These are phyloP conservation scores for Terana coerulea DNA, from an alignment of 768 basidiomycete species.

Conservation along the genomic window DNA sequence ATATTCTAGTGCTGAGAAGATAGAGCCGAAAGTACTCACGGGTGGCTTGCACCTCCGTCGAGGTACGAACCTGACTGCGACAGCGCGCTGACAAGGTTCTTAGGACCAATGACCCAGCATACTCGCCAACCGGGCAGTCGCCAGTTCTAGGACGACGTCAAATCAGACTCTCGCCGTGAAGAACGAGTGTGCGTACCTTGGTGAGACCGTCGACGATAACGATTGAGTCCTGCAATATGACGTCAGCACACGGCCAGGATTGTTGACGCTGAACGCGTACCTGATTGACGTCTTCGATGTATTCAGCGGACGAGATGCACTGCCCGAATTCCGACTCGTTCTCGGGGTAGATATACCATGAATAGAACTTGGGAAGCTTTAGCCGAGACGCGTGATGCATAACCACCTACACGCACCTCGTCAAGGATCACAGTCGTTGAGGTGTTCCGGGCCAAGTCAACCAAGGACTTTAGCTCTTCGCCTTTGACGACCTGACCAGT, in stretches of 20 bases:
- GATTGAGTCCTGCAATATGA: slow-evolving; percentile 54
- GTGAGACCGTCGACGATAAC: slow-evolving; percentile 91
- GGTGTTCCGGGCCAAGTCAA: slow-evolving; percentile 65
- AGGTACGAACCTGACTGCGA: slow-evolving; percentile 91
- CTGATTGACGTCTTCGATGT: slow-evolving; percentile 80
- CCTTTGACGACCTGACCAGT: slow-evolving; percentile 87
- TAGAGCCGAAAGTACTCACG: no score
- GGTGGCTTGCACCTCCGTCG: slow-evolving; percentile 93
- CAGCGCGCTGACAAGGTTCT: slow-evolving; percentile 81
- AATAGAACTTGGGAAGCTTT: slow-evolving; percentile 64
- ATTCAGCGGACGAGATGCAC: slow-evolving; percentile 78
- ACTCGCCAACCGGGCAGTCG: slow-evolving; percentile 93
- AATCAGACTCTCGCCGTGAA: neutral
- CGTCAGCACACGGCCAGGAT: slow-evolving; percentile 23
- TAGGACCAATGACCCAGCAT: slow-evolving; percentile 92
- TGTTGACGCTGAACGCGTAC: slow-evolving; percentile 36
- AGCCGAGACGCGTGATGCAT: neutral
- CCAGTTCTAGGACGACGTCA: slow-evolving; percentile 86
- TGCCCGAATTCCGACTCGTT: slow-evolving; percentile 67
- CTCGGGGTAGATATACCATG: slow-evolving; percentile 92
- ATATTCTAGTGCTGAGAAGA: neutral
- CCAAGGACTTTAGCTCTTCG: slow-evolving; percentile 77
- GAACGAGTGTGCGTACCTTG: slow-evolving; percentile 47
- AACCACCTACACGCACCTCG: slow-evolving; percentile 57
- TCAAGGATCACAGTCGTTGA: slow-evolving; percentile 77